Base-by-base conservation (phyloP, 2,329 filamentous ascomycete species). In the Stemphylium vesicarium region DNA sequence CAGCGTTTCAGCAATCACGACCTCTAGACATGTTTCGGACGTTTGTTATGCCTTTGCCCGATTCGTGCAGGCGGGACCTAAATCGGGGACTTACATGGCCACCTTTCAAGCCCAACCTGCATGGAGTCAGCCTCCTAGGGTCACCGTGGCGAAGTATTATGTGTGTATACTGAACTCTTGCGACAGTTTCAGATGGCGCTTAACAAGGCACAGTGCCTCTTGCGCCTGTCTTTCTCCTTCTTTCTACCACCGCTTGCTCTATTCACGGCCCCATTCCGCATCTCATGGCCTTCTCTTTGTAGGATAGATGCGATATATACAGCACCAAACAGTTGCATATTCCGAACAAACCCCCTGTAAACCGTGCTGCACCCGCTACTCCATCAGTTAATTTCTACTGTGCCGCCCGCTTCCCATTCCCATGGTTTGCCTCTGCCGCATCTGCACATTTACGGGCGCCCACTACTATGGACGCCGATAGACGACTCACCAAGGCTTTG, bases 391-490 rank as follows among this genome's bases (percentile, higher is more conserved):
- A 12, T 31, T 16, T 50, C 4, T 22, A 12, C 9, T 44, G 15
- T 12, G 5, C 12, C 11, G 26, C 6, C 4, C 15, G 33, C 13
- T 20, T 36, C n/a, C 31, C 2, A 16, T 2, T 0, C 6, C 10
- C 5, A 22, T 6, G 18, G 15, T 13, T 33, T 38, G 18, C 22
- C 12, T 38, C 35, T 35, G 22, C 11, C 12, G 13, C 53, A 52
- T 59, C 56, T 46, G 59, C 51, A 59, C 49, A 43, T 60, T 40
- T 42, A 54, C 58, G 45, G 52, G 42, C 40, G 15, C 42, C 24
- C 53, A 57, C 52, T 63, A 56, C 50, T 13, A 73, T 73, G 71
- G 68, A 72, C 24, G 62, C 64, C 33, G 68, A 73, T 50, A 64
- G 61, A 52, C 62, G 69, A 43, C 65, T 73, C 31, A 51, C 62